Evolutionary conservation across 2,329 filamentous ascomycete species (phyloP).

Genomic region (Neurospora sp.): DNA sequence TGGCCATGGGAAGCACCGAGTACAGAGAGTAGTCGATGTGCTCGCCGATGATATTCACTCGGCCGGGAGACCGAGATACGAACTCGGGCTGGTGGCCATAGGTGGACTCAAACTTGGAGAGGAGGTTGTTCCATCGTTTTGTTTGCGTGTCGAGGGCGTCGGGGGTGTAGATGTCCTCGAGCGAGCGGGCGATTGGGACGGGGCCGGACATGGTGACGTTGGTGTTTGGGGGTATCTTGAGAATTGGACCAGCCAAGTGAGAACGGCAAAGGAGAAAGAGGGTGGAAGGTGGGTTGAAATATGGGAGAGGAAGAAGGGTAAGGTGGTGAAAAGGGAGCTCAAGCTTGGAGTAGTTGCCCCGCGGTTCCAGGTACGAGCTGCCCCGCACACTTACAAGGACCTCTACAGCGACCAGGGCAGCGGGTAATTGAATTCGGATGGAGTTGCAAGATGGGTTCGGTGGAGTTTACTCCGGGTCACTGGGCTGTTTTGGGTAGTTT

Average conservation of each 20-base stretch:
- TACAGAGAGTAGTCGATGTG: constrained; percentile 99
- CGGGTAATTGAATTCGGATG: not conserved
- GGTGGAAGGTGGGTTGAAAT: not conserved
- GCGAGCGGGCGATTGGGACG: constrained; percentile 65
- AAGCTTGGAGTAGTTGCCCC: not conserved
- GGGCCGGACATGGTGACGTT: constrained; percentile 37
- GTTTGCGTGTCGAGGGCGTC: constrained; percentile 59
- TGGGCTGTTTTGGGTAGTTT: not conserved
- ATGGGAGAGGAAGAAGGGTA: not conserved
- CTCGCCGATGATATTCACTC: constrained; percentile 98
- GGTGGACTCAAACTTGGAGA: constrained; percentile 57
- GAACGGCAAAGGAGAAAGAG: not conserved
- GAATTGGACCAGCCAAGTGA: not conserved
- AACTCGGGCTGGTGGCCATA: constrained; percentile 70
- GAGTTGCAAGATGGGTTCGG: not conserved
- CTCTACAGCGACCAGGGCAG: not conserved
- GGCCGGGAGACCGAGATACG: constrained; percentile 79
- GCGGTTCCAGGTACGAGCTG: not conserved
- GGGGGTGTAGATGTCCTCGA: constrained; percentile 75
- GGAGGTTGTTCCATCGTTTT: constrained; percentile 65
- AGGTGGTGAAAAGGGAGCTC: not conserved
- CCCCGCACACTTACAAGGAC: not conserved
- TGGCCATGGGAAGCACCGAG: constrained; percentile 90
- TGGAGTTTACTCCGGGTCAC: not conserved
- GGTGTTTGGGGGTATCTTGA: not conserved